Evolutionary conservation across 2,329 filamentous ascomycete species (phyloP), one percentile per base, ranked within the genome.

Genomic region (Aspergillus novoparasiticus): DNA sequence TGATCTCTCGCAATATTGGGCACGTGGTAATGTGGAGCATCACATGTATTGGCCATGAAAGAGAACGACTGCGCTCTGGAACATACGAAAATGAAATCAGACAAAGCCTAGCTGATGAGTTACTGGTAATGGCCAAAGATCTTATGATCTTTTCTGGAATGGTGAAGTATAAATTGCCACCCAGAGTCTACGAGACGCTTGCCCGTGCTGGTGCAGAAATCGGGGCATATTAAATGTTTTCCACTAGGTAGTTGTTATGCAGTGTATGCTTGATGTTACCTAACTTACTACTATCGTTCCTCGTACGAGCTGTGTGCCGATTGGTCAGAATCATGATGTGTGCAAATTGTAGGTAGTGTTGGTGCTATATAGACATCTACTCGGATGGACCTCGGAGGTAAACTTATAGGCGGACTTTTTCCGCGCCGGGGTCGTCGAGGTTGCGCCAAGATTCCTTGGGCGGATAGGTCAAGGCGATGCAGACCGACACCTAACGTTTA

Each of bases 11-110:
- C 75, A 96, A 95, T 73, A 89, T 97, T 71, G 94, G 94, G 21
- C 93, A 94, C 77, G 84, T 98, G 66, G 86, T 99, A 66, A 90
- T 97, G 81, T 98, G 95, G 95, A 93, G 93, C 57, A 92, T 99
- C 69, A 86, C 90, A 48, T 93, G 91, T 80, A 96, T 94, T 78
- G 89, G 90, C 57, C 86, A 89, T 61, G 90, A 97, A 78, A 87
- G 92, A 66, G 89, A 91, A 70, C 83, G 89, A 65, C 84, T 96
- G 54, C 85, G 86, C 61, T 85, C 84, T 63, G 89, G 89, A 32
- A 86, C 90, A 70, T 97, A 90, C 77, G 93, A 90, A 69, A 81
- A 78, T 62, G 78, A 80, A 58, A 79, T 79, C 62, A 74, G 78
- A 54, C 76, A 79, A 62, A 73, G 73, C 21, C 68, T 93, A 79